These are phyloP conservation scores for Nematocida sp. DNA, from an alignment of 371 early-diverging fungal species.

Conservation along the genomic window DNA sequence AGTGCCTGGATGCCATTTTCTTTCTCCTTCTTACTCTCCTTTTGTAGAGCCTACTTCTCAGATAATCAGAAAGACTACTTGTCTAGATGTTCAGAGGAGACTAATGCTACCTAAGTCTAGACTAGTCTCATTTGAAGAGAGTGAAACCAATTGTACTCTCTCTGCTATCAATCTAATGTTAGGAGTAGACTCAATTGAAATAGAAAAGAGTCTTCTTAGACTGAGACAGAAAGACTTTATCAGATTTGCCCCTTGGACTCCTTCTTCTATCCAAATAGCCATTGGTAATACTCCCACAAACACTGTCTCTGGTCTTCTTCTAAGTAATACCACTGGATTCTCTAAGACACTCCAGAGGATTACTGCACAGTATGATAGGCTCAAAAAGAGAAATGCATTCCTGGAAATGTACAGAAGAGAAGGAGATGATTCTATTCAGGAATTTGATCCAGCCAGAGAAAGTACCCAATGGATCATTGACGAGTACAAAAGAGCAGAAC, in stretches of 20 bases:
- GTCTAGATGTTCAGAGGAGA: constrained; percentile 57
- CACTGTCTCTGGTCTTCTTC: constrained; percentile 84
- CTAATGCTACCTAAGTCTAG: constrained; percentile 63
- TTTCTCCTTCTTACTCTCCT: constrained; percentile 91
- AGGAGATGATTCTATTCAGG: constrained; percentile 41
- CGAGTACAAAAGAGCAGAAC: constrained; percentile 53
- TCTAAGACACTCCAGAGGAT: constrained; percentile 77
- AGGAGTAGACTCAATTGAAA: constrained; percentile 55
- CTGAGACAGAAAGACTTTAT: constrained; percentile 83
- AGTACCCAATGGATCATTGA: constrained; percentile 54
- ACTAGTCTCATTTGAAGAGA: constrained; percentile 55
- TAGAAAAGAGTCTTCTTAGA: constrained; percentile 85
- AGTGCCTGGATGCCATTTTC: constrained; percentile 84
- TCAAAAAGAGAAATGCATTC: constrained; percentile 93
- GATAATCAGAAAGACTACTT: constrained; percentile 55
- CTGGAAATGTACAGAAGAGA: constrained; percentile 81
- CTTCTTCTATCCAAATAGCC: constrained; percentile 87
- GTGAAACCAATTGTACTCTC: constrained; percentile 44
- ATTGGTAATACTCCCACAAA: constrained; percentile 62
- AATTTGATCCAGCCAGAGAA: constrained; percentile 61
- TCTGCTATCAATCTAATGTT: constrained; percentile 77
- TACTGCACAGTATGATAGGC: constrained; percentile 83
- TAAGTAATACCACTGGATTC: constrained; percentile 92
- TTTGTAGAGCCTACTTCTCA: constrained; percentile 67
- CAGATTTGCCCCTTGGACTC: constrained; percentile 98